Evolutionary conservation across 768 basidiomycete species (phyloP).

Genomic region (Calocera viscosa): DNA sequence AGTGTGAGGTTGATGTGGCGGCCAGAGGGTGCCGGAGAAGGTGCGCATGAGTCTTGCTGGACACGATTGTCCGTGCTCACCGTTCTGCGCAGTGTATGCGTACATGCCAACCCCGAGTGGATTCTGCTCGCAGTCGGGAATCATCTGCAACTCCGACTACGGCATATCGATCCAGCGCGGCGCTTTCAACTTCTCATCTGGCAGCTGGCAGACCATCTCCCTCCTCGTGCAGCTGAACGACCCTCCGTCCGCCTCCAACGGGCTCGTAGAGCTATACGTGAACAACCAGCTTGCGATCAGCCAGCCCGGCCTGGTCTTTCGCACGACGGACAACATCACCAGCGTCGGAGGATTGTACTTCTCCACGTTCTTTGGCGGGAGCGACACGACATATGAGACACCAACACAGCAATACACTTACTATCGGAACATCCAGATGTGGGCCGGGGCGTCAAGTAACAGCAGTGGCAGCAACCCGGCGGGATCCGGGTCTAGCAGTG

Average conservation of each 20-base stretch:
- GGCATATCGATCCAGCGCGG: conserved; percentile 27
- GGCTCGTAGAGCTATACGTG: conserved; percentile 55
- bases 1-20: conserved; percentile 70
- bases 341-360: conserved; percentile 60
- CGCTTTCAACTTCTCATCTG: conserved; percentile 25
- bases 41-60: conserved; percentile 30
- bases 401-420: conserved; percentile 55
- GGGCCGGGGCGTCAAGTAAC: conserved; percentile 38
- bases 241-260: conserved; percentile 61
- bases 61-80: conserved; percentile 10
- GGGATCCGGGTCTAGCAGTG: too few species aligned
- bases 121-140: conserved; percentile 42
- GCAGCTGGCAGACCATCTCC: conserved; percentile 59
- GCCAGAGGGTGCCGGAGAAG: conserved; percentile 49
- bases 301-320: conserved; percentile 51
- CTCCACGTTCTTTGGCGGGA: conserved; percentile 81
- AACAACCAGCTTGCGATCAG: conserved; percentile 53
- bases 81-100: conserved; percentile 48
- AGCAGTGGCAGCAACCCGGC: neutral
- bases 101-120: conserved; percentile 56
- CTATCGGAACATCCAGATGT: conserved; percentile 61
- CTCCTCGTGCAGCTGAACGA: conserved; percentile 67
- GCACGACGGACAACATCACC: conserved; percentile 39
- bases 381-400: conserved; percentile 60
- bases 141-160: conserved; percentile 34